phyloP scores from a whole-genome alignment of 192 early-diverging fungal species.

The Cetraspora pellucida region DNA sequence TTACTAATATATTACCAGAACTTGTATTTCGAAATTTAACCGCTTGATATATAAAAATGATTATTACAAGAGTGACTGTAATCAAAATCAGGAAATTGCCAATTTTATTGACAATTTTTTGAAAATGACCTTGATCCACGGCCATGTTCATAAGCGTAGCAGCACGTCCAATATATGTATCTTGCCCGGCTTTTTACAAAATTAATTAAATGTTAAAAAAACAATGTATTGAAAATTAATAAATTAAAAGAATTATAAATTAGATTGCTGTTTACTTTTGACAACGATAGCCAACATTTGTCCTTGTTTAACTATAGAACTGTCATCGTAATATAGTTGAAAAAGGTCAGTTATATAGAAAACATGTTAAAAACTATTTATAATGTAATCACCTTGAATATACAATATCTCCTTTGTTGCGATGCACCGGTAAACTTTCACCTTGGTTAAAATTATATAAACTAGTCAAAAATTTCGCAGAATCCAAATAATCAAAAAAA shows the following conservation, averaged over 20 bases:
- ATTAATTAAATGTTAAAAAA: too few relatives aligned
- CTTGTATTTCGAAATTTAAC: too few relatives aligned
- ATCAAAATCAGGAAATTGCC: too few relatives aligned
- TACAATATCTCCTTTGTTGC: constrained; percentile 77
- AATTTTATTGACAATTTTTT: too few relatives aligned
- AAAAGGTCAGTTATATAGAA: not conserved
- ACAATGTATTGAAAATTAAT: too few relatives aligned
- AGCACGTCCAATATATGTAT: constrained; percentile 94
- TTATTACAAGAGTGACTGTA: too few relatives aligned
- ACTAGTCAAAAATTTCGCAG: too few relatives aligned
- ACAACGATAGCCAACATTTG: constrained; percentile 89
- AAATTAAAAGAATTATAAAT: too few relatives aligned
- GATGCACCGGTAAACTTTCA: constrained; percentile 86
- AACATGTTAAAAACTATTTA: not conserved
- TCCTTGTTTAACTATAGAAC: constrained; percentile 92
- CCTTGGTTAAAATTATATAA: constrained; percentile 41
- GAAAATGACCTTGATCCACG: constrained; percentile 58
- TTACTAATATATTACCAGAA: constrained; percentile 37
- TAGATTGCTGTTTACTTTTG: constrained; percentile 53
- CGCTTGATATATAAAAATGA: too few relatives aligned
- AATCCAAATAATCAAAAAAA: too few relatives aligned
- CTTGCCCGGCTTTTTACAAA: constrained; percentile 57
- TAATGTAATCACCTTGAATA: constrained; percentile 58
- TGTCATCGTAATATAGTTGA: constrained; percentile 27
- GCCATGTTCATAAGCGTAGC: constrained; percentile 90